Base-by-base conservation (phyloP, 306 rosid species). In the Astragalus glycyphyllos region DNA sequence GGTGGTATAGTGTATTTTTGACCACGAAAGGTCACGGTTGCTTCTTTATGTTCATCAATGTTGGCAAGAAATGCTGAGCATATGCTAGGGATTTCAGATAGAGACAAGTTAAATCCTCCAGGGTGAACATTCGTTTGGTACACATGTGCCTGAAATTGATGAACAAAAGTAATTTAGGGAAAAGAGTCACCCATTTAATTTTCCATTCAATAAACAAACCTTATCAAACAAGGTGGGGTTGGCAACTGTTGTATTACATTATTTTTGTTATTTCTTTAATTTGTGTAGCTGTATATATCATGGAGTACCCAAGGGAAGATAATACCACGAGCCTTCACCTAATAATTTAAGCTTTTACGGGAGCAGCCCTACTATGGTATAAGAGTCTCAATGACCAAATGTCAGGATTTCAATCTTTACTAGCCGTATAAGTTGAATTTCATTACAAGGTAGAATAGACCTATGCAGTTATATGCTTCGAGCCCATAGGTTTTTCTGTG, bases 31-130 rank as follows among this genome's bases (percentile, higher is more conserved):
- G 83, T 84, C 65, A 93, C 96, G 55, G 83, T 50, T 46, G 92
- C 94, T 17, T 77, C 76, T 53, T 74, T 89, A 47, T 34, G 75
- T 61, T 87, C 96, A 69, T 93, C 98, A 58, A 90, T 93, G 74
- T 93, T 93, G 66, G 98, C 98, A 68, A 93, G 92, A 83, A 93
- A 93, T 16, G 97, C 92, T 34, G 94, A 86, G 86, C 98, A 93
- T 58, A 65, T 80, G 68, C 81, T 71, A 53, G 72, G 72, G 66
- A 49, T 71, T 74, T 77, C 72, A 80, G 71, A 72, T 31, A 63
- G 54, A 58, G 85, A 77, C 42, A 65, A 54, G 62, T 87, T 86
- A 15, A 72, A 73, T 70, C 80, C 80, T 65, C 75, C 66, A 15
- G 13, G 58, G 48, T 74, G 85, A 61, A 62, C 66, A 51, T 66